Base-by-base conservation (phyloP, 129 eudicot genomes). In the Chrysanthemum lavandulifolium region DNA sequence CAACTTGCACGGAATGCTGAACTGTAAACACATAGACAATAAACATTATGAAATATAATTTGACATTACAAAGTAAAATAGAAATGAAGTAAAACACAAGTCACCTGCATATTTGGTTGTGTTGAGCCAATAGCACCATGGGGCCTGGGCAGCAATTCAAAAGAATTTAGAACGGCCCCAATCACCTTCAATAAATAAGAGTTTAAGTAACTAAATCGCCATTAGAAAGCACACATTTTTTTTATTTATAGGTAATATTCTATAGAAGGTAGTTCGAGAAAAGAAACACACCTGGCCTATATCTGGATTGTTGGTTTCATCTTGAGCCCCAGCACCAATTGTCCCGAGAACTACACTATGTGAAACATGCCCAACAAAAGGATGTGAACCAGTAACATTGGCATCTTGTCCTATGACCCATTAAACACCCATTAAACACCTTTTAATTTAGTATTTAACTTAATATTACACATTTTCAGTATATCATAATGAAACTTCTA, bases 81-180 rank as follows among this genome's bases (percentile, higher is more conserved):
- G 31, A 73, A 43, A 62, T 6, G 18, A 48, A n/a, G 47, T 72
- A 13, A 57, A 77, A 65, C 54, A 31, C 10, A 27, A 36, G 55
- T 33, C 71, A 89, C 98, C 88, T 84, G 90, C 75, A 82, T 54
- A 73, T 82, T 73, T 52, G 95, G 81, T 8, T 59, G 91, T 27
- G 75, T 36, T 67, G 74, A 83, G 40, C 87, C 88, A 45, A 68
- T 36, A 68, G 75, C 85, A 77, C 71, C 36, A 57, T 45, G 12
- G 65, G 67, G 77, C 65, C 76, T 75, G 86, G 49, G 77, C 87
- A 27, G 89, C 87, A 47, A 86, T 71, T 25, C 94, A 64, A 94
- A 43, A 3, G 92, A 82, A 80, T 94, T 94, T 65, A 94, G 65
- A 75, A 94, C 94, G 0, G 97, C 91, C 65, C 96, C 99, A 77